Percentiles rank a stretch among this genome's conserved stretches.
These are phyloP conservation scores for Xanthoconium stramineum DNA, from an alignment of 768 basidiomycete genomes.

Conservation along the genomic window DNA sequence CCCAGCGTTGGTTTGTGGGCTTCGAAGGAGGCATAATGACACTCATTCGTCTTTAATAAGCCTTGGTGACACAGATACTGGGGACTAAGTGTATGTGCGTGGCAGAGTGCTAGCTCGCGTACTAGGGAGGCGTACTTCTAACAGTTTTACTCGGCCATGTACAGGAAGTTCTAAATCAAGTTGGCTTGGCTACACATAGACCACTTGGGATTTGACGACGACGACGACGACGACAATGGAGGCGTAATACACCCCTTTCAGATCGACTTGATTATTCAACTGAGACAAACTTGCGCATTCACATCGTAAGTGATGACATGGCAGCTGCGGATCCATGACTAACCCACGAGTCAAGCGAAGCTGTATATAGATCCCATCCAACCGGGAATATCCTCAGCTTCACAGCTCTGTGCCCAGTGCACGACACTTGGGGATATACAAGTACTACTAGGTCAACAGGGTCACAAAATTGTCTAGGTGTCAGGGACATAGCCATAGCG, in stretches of 20 bases:
- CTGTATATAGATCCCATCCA: background rate
- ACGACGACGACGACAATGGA: too few relatives aligned
- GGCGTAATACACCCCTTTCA: too few relatives aligned
- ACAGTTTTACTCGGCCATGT: background rate
- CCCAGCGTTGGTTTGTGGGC: background rate
- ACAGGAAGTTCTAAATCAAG: slow-evolving; percentile 9
- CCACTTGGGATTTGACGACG: background rate
- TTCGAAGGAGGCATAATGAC: background rate
- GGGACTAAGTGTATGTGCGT: slow-evolving; percentile 15
- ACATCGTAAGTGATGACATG: background rate
- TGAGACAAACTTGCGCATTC: background rate
- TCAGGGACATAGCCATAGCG: too few relatives aligned
- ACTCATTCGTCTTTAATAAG: slow-evolving; percentile 1
- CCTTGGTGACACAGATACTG: slow-evolving; percentile 3
- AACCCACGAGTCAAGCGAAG: background rate
- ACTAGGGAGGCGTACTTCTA: background rate
- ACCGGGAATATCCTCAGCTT: background rate
- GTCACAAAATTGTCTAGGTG: background rate
- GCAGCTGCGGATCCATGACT: background rate
- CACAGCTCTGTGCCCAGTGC: background rate
- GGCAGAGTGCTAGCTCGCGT: background rate
- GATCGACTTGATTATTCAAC: background rate
- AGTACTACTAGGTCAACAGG: background rate
- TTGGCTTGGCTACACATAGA: slow-evolving; percentile 1
- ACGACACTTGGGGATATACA: too few relatives aligned